Conservation (phyloP, 2,329 filamentous ascomycete species). For the Verticillium klebahnii region DNA sequence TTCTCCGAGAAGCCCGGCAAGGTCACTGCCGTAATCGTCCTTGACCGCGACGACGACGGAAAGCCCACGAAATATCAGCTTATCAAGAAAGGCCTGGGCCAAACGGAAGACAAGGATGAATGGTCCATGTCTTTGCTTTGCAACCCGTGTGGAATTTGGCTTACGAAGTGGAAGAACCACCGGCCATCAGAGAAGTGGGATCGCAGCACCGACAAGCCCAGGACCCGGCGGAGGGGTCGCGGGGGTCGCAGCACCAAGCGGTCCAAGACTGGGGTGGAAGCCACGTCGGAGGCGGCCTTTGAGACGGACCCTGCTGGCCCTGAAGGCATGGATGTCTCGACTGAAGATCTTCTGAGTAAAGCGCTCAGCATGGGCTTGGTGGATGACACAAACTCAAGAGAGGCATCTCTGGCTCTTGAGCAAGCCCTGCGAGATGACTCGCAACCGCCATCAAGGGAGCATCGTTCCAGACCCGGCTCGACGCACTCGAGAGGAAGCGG, state of each 20-base stretch:
- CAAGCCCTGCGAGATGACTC: background rate
- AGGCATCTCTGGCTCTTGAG: conserved; percentile 1
- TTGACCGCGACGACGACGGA: conserved; percentile 59
- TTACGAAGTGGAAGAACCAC: conserved; percentile 81
- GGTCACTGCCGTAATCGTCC: conserved; percentile 68
- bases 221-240: conserved; percentile 14
- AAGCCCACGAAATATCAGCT: conserved; percentile 65
- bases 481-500: conserved; percentile 53
- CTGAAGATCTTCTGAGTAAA: background rate
- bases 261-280: conserved; percentile 45
- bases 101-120: conserved; percentile 56
- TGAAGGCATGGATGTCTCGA: conserved; percentile 2
- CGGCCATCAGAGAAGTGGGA: conserved; percentile 83
- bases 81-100: conserved; percentile 67
- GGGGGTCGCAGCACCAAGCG: conserved; percentile 28
- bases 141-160: conserved; percentile 94
- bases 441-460: conserved; percentile 6
- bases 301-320: conserved; percentile 49
- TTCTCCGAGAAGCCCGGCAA: conserved; percentile 68
- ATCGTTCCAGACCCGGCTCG: conserved; percentile 34
- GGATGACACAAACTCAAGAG: background rate
- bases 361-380: background rate
- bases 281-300: conserved; percentile 18
- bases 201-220: conserved; percentile 51
- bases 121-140: conserved; percentile 77